Conservation (phyloP, 2,329 filamentous ascomycete species). For the Torrubiellomyces zombiae region DNA sequence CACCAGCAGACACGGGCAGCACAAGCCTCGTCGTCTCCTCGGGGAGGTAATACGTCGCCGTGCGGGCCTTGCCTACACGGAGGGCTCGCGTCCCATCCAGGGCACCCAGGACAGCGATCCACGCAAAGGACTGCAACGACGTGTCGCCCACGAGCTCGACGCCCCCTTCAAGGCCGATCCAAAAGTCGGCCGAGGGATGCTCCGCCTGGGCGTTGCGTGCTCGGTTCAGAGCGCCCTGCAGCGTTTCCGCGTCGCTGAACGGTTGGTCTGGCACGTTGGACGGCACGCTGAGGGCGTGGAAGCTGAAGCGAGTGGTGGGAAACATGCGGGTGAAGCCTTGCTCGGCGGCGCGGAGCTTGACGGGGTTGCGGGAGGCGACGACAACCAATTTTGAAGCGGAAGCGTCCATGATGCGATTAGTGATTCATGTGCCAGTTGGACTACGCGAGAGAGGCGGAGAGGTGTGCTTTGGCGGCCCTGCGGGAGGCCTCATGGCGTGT, state of each 20-base stretch:
- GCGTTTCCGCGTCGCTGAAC: conserved; percentile 19
- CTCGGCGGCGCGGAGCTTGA: conserved; percentile 20
- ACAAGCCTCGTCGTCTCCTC: conserved; percentile 19
- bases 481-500: too few relatives aligned
- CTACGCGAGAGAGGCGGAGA: too few relatives aligned
- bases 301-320: conserved; percentile 10
- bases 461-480: too few relatives aligned
- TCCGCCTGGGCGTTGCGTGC: conserved; percentile 14
- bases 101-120: conserved; percentile 16
- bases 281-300: conserved; percentile 14
- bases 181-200: conserved; percentile 18
- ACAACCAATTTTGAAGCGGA: conserved; percentile 8
- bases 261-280: conserved; percentile 24
- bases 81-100: conserved; percentile 9
- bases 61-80: conserved; percentile 19
- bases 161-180: conserved; percentile 25
- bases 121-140: conserved; percentile 21
- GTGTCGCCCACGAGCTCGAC: conserved; percentile 15
- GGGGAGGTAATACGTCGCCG: conserved; percentile 19
- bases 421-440: too few relatives aligned
- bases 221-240: conserved; percentile 21
- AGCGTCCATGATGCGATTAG: too few relatives aligned
- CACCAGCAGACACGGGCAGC: too few relatives aligned
- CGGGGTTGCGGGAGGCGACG: conserved; percentile 22
- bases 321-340: conserved; percentile 20